Evolutionary conservation across 1,284 basidiomycete species (phyloP), one percentile per base, ranked within the genome.

Genomic region (Cystobasidium slooffiae): DNA sequence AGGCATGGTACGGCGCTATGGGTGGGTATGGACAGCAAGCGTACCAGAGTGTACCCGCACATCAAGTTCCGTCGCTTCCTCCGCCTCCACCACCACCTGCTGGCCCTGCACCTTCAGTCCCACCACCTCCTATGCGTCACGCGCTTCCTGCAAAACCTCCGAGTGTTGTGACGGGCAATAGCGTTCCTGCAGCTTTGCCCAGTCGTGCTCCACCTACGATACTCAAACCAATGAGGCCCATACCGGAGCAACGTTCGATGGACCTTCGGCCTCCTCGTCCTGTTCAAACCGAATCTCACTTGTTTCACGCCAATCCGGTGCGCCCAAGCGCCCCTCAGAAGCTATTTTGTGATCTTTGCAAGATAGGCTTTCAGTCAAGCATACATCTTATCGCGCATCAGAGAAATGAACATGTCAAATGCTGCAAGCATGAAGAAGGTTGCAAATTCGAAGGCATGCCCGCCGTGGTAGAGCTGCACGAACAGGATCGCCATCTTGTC

Each of bases 401-500:
- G 41, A 51, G 63, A 41, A 65, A 73, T 14, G 70, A 73, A 20
- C 70, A 73, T 43, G 70, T 73, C 41, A 49, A 61, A 14, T 73
- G 70, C 52, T 55, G 52, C 20, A 65, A 65, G 24, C 18, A 44
- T 12, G 52, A 49, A 47, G 85, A 85, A 47, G 87, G 87, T 16
- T 96, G 93, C 81, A 81, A 82, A 8, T 97, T 93, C 80, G 85
- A 85, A 39, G 93, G 92, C 31, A 88, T 91, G 7, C 84, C 85
- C 51, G 91, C 91, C 79, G 85, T 88, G 39, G 88, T 95, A 5
- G 89, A 92, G 81, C 85, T 86, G 22, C 94, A 96, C 81, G 91
- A 90, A 87, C 94, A 93, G 88, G 94, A 96, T 81, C 85, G 93
- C 22, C 94, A 95, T 82, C 84, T 95, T 63, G 89, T 94, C 64